Evolutionary conservation across 306 rosid species (phyloP).

Genomic region (Inga laurina): DNA sequence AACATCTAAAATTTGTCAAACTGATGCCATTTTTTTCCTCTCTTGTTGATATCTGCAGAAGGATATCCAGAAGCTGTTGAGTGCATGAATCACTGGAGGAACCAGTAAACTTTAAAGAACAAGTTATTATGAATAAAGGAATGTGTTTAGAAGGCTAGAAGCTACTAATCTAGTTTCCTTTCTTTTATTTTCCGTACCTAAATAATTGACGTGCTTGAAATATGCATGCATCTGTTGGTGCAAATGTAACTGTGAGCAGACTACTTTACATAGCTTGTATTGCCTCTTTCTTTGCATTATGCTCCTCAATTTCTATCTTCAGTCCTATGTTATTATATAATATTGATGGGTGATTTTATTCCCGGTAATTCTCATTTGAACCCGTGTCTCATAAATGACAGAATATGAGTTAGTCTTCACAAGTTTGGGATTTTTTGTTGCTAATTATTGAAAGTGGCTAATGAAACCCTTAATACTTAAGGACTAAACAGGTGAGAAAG

Average conservation of each 20-base stretch:
- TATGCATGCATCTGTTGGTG: background rate
- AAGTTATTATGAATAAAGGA: slow-evolving; percentile 39
- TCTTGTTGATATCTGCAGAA: slow-evolving; percentile 49
- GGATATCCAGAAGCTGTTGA: slow-evolving; percentile 55
- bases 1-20: background rate
- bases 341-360: background rate
- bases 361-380: background rate
- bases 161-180: slow-evolving; percentile 25
- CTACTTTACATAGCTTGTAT: background rate
- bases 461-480: too few species aligned
- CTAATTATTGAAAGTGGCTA: too few species aligned
- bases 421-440: background rate
- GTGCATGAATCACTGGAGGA: slow-evolving; percentile 32
- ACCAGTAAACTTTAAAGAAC: background rate
- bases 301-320: background rate
- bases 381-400: background rate
- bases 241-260: background rate
- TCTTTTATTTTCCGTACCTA: background rate
- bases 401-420: background rate
- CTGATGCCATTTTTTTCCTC: background rate
- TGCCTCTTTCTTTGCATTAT: background rate
- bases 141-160: slow-evolving; percentile 30
- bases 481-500: too few species aligned
- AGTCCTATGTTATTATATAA: too few species aligned
- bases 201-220: background rate